Percentiles rank a stretch among this genome's conserved stretches.
Conservation (phyloP, 441 rosid species). For the Geranium incanum region DNA sequence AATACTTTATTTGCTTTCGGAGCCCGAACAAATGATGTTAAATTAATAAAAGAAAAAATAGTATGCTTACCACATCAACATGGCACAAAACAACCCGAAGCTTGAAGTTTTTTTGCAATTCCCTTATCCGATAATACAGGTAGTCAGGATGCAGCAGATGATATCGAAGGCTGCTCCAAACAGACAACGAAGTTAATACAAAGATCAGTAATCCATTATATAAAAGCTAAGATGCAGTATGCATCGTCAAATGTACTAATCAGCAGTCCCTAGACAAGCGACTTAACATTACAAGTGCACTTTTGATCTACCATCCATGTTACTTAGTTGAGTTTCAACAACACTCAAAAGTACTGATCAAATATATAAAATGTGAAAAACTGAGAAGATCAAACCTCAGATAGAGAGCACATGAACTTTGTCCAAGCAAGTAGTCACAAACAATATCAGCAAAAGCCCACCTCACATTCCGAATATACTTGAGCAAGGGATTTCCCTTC, state of each 20-base stretch:
- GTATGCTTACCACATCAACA: conserved; percentile 68
- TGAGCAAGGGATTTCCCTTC: conserved; percentile 96
- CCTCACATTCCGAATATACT: conserved; percentile 74
- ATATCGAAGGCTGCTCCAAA: conserved; percentile 64
- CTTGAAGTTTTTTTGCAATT: conserved; percentile 74
- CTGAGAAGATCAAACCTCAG: conserved; percentile 47
- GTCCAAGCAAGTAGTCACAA: conserved; percentile 85
- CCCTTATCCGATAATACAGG: conserved; percentile 83
- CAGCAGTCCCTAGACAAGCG: background rate
- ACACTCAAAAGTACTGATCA: background rate
- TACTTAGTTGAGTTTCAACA: background rate
- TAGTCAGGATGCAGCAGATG: conserved; percentile 91
- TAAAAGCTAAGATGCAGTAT: background rate
- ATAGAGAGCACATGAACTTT: conserved; percentile 76
- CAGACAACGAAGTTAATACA: background rate
- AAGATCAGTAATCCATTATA: background rate
- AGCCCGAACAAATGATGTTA: background rate
- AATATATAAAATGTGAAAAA: background rate
- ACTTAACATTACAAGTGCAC: background rate
- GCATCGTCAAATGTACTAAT: background rate
- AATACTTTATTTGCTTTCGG: background rate
- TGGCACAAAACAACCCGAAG: conserved; percentile 83
- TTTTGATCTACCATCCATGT: background rate
- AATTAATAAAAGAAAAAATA: conserved; percentile 4
- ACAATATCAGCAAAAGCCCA: conserved; percentile 73